Evolutionary conservation across 225 moss, liverwort and hornwort genomes (phyloP).

Genomic region (Marchantia paleacea): DNA sequence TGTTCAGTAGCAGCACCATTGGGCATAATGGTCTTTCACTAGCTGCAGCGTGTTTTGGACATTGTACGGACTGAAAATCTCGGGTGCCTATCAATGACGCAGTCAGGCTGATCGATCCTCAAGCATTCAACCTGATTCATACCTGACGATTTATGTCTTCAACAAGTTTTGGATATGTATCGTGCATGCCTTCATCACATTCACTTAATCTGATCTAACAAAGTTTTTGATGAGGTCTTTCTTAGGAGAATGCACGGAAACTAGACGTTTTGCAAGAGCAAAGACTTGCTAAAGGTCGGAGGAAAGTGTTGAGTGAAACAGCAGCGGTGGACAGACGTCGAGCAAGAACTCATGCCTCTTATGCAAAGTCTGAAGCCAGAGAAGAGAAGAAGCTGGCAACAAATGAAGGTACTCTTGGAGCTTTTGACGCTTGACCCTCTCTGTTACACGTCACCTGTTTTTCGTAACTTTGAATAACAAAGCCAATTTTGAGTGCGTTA

Average conservation of each 20-base stretch:
- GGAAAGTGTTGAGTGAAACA: slow-evolving; percentile 62
- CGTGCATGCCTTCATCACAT: neutral
- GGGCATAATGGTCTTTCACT: neutral
- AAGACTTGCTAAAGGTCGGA: slow-evolving; percentile 56
- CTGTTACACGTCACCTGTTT: no score
- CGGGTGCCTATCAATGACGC: neutral
- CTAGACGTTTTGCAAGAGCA: slow-evolving; percentile 50
- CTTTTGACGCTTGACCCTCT: neutral
- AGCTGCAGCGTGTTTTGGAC: neutral
- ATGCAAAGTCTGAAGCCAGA: slow-evolving; percentile 45
- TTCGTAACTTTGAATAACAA: no score
- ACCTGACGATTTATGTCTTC: no score
- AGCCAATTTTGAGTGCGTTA: no score
- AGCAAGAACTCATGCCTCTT: slow-evolving; percentile 48
- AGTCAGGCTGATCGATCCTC: no score
- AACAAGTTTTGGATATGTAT: neutral
- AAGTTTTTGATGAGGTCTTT: neutral
- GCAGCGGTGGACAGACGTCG: slow-evolving; percentile 72
- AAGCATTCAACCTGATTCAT: no score
- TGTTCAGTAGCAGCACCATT: neutral
- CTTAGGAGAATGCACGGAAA: slow-evolving; percentile 56
- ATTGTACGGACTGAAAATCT: neutral
- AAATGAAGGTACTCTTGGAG: neutral
- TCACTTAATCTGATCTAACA: neutral
- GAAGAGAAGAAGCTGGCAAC: slow-evolving; percentile 18